Evolutionary conservation across 139 green algal species (phyloP), one percentile per base, ranked within the genome.

Genomic region (Tetraselmis striata): DNA sequence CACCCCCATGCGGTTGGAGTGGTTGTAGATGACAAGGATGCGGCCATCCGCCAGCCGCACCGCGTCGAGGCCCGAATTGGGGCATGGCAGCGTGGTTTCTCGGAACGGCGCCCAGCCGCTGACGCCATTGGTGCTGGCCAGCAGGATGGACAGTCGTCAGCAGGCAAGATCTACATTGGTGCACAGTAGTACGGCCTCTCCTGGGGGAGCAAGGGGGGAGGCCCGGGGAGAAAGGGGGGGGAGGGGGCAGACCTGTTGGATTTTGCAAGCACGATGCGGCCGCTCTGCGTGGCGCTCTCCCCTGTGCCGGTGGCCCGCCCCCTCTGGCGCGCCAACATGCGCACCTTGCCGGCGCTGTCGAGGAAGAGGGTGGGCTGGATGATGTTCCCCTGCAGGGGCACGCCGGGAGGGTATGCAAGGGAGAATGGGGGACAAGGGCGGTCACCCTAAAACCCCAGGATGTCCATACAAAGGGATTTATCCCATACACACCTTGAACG

Each of bases 21-120:
- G 77, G 77, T 80, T 80, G 29, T 80, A 80, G 77, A 80, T 80
- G 28, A 80, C 24, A 2, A 80, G 29, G 29, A 80, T 32, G 29
- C 77, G 31, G 28, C 77, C 77, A n/a, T 80, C 77, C 77, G 2
- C 2, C 23, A 80, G 77, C 77, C 32, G 31, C 27, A 80, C 77
- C 29, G 77, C 77, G 18, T 80, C 77, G 23, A 80, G 77, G 77
- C 77, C 77, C 31, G 77, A 80, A n/a, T 80, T 80, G 2, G 77
- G 77, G 77, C 77, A 80, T 25, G 77, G 77, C 2, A 80, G n/a
- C 27, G 27, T 80, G 29, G 77, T 80, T 2, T 31, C 28, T 2
- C 77, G 28, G 5, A 31, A 31, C 11, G 45, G 45, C 45, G 18
- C 18, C 45, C 45, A 67, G 11, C 45, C 45, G 45, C 18, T 67